A percentile compares a stretch with the other conserved stretches of the same genome.
phyloP scores from a whole-genome alignment of 1,139 yeast species.

The Geotrichum restrictum region DNA sequence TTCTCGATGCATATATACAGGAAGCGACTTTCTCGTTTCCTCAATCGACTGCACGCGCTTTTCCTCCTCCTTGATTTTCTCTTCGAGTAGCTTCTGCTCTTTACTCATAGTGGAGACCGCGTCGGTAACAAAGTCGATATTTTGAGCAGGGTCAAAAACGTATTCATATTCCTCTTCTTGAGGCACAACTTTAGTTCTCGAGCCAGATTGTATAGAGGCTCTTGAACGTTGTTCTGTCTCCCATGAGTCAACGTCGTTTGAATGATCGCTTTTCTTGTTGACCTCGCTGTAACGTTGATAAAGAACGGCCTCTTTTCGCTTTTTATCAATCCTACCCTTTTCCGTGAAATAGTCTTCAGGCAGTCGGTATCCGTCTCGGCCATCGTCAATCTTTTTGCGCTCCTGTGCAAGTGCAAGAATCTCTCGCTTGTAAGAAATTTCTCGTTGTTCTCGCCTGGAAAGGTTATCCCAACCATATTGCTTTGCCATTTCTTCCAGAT shows the following conservation, averaged over 20 bases:
- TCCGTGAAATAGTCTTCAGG: conserved; percentile 56
- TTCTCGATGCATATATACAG: conserved; percentile 65
- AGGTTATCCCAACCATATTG: conserved; percentile 50
- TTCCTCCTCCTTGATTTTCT: conserved; percentile 44
- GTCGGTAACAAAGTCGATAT: conserved; percentile 58
- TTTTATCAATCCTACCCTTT: conserved; percentile 52
- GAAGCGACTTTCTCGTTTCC: conserved; percentile 60
- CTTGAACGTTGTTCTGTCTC: conserved; percentile 58
- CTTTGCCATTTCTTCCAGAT: conserved; percentile 47
- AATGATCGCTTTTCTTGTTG: conserved; percentile 19
- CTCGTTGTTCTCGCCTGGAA: conserved; percentile 49
- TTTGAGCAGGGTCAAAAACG: conserved; percentile 77
- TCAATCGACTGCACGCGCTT: conserved; percentile 43
- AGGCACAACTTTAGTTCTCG: conserved; percentile 23
- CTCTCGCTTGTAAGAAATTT: conserved; percentile 50
- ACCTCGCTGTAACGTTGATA: conserved; percentile 35
- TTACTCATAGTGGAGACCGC: conserved; percentile 33
- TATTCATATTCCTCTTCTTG: conserved; percentile 59
- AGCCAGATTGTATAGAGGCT: conserved; percentile 36
- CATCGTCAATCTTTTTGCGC: conserved; percentile 40
- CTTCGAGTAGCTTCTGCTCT: conserved; percentile 34
- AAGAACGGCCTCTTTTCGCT: conserved; percentile 47
- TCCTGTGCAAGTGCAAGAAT: conserved; percentile 44
- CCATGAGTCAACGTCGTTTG: conserved; percentile 53
- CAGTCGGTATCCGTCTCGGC: conserved; percentile 44